A percentile compares a stretch with the other conserved stretches of the same genome.
phyloP scores from a whole-genome alignment of 108 stramenopile species.

The Fistulifera solaris region DNA sequence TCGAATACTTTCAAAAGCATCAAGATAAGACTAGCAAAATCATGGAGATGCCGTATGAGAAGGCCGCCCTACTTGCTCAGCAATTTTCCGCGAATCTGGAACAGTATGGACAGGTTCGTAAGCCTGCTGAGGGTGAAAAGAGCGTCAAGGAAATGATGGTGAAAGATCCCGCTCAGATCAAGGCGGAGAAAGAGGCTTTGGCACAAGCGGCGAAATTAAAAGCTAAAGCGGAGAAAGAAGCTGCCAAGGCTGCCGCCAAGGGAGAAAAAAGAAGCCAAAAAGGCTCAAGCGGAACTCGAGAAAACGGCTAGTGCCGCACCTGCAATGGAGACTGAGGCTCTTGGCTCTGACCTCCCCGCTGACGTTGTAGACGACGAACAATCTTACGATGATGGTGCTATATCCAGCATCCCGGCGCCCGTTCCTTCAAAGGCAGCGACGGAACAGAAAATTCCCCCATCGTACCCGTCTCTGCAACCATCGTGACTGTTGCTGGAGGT shows the following conservation, averaged over 20 bases:
- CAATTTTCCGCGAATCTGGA: slow-evolving; percentile 29
- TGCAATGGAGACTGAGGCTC: slow-evolving; percentile 18
- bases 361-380: slow-evolving; percentile 12
- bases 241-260: slow-evolving; percentile 30
- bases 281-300: slow-evolving; percentile 21
- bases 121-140: slow-evolving; percentile 37
- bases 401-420: not conserved
- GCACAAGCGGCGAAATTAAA: slow-evolving; percentile 8
- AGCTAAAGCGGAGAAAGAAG: slow-evolving; percentile 21
- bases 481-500: slow-evolving; percentile 48
- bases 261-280: slow-evolving; percentile 22
- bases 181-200: slow-evolving; percentile 14
- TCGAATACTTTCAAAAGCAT: slow-evolving; percentile 49
- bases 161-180: slow-evolving; percentile 10
- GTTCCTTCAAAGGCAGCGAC: too few species aligned
- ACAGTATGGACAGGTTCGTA: slow-evolving; percentile 33
- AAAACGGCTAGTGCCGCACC: slow-evolving; percentile 28
- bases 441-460: not conserved
- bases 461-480: slow-evolving; percentile 28
- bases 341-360: slow-evolving; percentile 7
- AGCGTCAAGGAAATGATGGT: slow-evolving; percentile 35
- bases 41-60: slow-evolving; percentile 26
- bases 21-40: slow-evolving; percentile 23
- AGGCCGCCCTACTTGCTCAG: slow-evolving; percentile 24
- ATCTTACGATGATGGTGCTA: slow-evolving; percentile 6